Percentiles rank a stretch among this genome's conserved stretches.
Conservation (phyloP, 768 basidiomycete species). For the Suillus lakei region DNA sequence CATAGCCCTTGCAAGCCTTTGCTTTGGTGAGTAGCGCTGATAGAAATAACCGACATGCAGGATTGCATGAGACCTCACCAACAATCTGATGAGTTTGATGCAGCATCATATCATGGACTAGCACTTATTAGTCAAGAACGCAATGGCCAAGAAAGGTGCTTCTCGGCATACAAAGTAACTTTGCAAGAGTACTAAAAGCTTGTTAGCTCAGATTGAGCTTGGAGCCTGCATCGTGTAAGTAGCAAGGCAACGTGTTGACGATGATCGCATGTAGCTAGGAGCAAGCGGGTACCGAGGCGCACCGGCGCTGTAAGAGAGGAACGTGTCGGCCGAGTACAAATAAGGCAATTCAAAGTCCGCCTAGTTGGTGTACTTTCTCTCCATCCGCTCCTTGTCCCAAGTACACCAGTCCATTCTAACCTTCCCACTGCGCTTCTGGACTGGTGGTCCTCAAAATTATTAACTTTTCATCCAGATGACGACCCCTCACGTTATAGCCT, state of each 20-base stretch:
- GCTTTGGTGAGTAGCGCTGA: neutral
- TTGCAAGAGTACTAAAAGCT: neutral
- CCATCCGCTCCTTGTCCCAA: constrained; percentile 29
- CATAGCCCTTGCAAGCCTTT: neutral
- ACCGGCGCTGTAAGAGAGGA: constrained; percentile 17
- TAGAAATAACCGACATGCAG: neutral
- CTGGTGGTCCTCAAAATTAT: constrained; percentile 30
- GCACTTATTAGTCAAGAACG: neutral
- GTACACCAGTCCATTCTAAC: constrained; percentile 23
- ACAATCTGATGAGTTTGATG: neutral
- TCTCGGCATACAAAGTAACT: neutral
- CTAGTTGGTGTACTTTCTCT: constrained; percentile 21
- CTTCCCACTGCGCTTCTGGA: constrained; percentile 31
- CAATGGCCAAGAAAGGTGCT: neutral
- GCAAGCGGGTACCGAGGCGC: neutral
- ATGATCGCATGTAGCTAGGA: neutral
- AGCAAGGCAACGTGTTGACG: constrained; percentile 1
- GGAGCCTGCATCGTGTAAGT: neutral
- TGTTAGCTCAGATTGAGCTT: neutral
- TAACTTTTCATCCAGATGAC: constrained; percentile 51
- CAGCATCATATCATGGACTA: neutral
- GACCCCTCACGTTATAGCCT: constrained; percentile 84
- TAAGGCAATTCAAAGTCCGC: constrained; percentile 39
- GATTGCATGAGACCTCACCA: neutral
- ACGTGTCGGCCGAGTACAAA: constrained; percentile 33